Base-by-base conservation (phyloP, 1,284 basidiomycete genomes). In the Ustilago loliicola region DNA sequence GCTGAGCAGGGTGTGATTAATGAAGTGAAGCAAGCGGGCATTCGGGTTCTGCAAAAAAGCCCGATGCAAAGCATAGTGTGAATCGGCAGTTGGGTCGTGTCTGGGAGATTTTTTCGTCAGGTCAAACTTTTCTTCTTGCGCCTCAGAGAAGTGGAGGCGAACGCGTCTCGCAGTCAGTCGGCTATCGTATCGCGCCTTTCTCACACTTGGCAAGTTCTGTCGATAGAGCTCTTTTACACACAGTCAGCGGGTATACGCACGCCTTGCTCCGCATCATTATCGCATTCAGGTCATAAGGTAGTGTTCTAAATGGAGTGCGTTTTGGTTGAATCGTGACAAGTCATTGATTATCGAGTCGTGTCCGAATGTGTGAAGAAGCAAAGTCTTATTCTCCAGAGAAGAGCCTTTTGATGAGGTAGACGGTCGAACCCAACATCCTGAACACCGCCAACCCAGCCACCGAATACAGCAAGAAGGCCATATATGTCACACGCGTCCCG, bases 401-500 rank as follows among this genome's bases (percentile, higher is more conserved):
- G 19, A 83, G 70, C 25, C 81, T 54, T 71, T 83, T 82, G 71
- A 77, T 56, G 30, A 81, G 55, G 53, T 82, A 81, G 19, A 76
- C 63, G 15, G 76, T 76, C 19, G 73, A 66, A 4, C 80, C 83
- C 21, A 66, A 55, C 61, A 85, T 72, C 29, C 84, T 66, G 66
- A 85, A 80, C 45, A 74, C 54, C 19, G 83, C 79, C 30, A 85
- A 61, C 0, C 66, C 83, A 0, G 84, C 82, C 1, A 85, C 82
- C 2, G 70, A 66, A 38, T 85, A 85, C 53, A 85, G 74, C 48
- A 85, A 51, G 51, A 85, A 76, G 11, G 68, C 84, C 85, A 85
- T 85, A 66, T 86, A 86, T n/a, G 65, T 61, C 9, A 66, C 73
- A 15, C 77, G 52, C 17, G 78, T 81, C 2, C 45, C 64, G 13